These are phyloP conservation scores for Hansenula lynferdii DNA, from an alignment of 1,139 yeast species.

Conservation along the genomic window DNA sequence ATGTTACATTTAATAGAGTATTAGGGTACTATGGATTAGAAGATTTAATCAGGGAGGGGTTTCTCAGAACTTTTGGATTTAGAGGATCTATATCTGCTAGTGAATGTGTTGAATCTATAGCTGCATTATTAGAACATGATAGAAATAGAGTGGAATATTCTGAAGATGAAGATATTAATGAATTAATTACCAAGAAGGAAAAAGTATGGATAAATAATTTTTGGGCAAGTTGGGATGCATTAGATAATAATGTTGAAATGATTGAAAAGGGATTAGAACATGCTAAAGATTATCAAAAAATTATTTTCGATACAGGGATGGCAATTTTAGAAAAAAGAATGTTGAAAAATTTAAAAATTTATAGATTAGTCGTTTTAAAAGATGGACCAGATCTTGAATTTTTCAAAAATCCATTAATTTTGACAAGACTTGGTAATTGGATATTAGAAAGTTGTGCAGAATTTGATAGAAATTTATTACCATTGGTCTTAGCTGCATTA, in stretches of 20 bases:
- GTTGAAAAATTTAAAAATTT: conserved; percentile 74
- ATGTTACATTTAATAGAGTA: conserved; percentile 63
- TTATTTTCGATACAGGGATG: conserved; percentile 86
- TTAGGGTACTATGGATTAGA: conserved; percentile 77
- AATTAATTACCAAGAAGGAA: conserved; percentile 49
- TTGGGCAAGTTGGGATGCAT: conserved; percentile 95
- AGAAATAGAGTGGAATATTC: conserved; percentile 20
- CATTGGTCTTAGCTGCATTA: conserved; percentile 84
- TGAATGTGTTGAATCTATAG: conserved; percentile 86
- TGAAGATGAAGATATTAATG: conserved; percentile 36
- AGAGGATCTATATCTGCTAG: conserved; percentile 87
- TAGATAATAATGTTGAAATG: conserved; percentile 54
- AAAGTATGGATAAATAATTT: conserved; percentile 82
- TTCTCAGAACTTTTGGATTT: conserved; percentile 79
- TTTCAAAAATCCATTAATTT: conserved; percentile 81
- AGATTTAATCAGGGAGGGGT: conserved; percentile 81
- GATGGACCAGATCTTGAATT: conserved; percentile 82
- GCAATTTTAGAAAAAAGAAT: conserved; percentile 79
- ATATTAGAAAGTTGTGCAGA: conserved; percentile 86
- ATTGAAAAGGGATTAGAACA: conserved; percentile 67
- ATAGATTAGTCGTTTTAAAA: conserved; percentile 80
- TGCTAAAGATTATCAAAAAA: conserved; percentile 78
- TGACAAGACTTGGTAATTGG: conserved; percentile 87
- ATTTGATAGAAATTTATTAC: conserved; percentile 61
- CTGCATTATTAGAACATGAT: conserved; percentile 78